These are phyloP conservation scores for Ascochyta clinopodiicola DNA, from an alignment of 2,329 filamentous ascomycete genomes.

Conservation along the genomic window DNA sequence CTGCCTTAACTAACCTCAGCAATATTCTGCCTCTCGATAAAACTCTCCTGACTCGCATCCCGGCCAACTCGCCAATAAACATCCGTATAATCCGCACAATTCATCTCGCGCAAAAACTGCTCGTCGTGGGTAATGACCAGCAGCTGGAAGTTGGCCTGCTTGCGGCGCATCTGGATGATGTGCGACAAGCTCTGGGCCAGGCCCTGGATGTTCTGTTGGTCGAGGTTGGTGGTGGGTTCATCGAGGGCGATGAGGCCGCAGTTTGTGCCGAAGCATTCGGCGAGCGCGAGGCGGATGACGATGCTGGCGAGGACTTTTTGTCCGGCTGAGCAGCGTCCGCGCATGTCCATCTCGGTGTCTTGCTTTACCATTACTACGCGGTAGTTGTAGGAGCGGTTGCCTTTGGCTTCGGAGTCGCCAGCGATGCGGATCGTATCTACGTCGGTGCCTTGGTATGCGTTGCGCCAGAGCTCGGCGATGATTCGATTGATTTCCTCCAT, in stretches of 20 bases:
- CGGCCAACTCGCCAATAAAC: constrained; percentile 87
- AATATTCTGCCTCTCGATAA: constrained; percentile 71
- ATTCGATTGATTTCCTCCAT: constrained; percentile 99
- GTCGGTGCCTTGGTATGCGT: constrained; percentile 95
- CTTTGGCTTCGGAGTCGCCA: constrained; percentile 81
- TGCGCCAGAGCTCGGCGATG: constrained; percentile 94
- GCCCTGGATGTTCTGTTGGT: constrained; percentile 91
- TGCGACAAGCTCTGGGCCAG: constrained; percentile 83
- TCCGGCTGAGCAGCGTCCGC: constrained; percentile 92
- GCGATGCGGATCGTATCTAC: constrained; percentile 96
- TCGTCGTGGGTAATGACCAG: constrained; percentile 99
- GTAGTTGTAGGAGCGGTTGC: constrained; percentile 92
- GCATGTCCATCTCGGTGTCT: constrained; percentile 99
- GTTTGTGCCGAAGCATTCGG: constrained; percentile 94
- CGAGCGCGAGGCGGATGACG: constrained; percentile 93
- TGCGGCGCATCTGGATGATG: constrained; percentile 83
- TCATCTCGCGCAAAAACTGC: constrained; percentile 92
- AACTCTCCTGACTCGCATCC: constrained; percentile 84
- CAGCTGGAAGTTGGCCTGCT: constrained; percentile 94
- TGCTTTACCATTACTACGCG: constrained; percentile 97
- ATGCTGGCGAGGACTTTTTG: constrained; percentile 97
- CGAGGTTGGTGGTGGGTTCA: constrained; percentile 96
- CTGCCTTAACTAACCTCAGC: constrained; percentile 38
- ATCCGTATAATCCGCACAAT: constrained; percentile 90
- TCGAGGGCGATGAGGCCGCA: constrained; percentile 96